Evolutionary conservation across 2,329 filamentous ascomycete species (phyloP).

Genomic region (Truncatella angustata): DNA sequence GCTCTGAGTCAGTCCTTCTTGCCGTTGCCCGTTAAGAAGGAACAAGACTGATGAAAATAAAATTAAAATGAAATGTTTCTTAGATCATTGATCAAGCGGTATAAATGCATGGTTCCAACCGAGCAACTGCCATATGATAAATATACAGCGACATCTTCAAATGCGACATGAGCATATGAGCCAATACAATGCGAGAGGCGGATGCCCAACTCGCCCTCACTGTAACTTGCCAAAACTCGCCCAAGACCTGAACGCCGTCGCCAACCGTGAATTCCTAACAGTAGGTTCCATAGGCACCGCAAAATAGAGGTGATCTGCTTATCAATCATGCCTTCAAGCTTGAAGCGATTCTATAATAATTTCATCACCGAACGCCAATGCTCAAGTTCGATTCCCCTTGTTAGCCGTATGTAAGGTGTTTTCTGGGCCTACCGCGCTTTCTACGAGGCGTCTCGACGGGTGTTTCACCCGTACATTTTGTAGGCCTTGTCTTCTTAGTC

Average conservation of each 20-base stretch:
- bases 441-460: not conserved
- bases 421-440: slow-evolving; percentile 7
- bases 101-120: not conserved
- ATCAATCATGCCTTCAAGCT: not conserved
- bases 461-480: not conserved
- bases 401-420: not conserved
- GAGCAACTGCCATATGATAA: not conserved
- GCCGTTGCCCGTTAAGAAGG: not conserved
- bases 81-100: not conserved
- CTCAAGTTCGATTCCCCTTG: not conserved
- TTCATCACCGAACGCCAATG: slow-evolving; percentile 2
- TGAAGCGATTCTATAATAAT: not conserved
- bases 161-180: not conserved
- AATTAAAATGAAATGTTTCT: not conserved
- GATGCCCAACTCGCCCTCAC: not conserved
- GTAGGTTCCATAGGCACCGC: not conserved
- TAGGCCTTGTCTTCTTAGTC: not conserved
- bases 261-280: not conserved
- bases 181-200: not conserved
- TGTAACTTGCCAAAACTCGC: not conserved
- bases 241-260: not conserved
- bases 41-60: too few species aligned
- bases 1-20: not conserved
- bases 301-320: not conserved
- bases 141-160: not conserved